Evolutionary conservation across 2,329 filamentous ascomycete genomes (phyloP).

Genomic region (Colletotrichum scovillei): DNA sequence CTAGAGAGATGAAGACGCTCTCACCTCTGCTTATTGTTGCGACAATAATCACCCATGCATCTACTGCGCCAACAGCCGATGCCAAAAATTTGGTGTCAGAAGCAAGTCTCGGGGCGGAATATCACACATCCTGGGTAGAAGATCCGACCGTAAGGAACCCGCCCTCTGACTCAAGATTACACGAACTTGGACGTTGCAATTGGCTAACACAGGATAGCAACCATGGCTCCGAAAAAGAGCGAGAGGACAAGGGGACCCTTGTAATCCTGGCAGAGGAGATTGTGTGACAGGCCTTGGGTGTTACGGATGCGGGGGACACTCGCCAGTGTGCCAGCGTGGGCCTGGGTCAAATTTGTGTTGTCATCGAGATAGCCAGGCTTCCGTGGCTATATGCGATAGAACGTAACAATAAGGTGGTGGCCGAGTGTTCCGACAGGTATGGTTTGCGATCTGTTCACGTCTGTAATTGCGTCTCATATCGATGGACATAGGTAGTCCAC

Average conservation of each 20-base stretch:
- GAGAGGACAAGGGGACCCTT: neutral
- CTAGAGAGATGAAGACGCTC: neutral
- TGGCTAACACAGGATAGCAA: neutral
- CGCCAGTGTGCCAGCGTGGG: neutral
- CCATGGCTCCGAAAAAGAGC: neutral
- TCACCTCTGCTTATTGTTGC: neutral
- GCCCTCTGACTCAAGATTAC: neutral
- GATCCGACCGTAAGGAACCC: neutral
- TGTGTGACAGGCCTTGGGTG: neutral
- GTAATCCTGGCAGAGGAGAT: neutral
- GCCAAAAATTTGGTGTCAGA: neutral
- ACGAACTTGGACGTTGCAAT: neutral
- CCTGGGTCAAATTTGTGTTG: neutral
- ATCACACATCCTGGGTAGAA: constrained; percentile 5
- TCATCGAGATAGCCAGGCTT: neutral
- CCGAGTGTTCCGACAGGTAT: neutral
- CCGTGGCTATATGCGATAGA: neutral
- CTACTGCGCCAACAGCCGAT: neutral
- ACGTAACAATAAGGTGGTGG: neutral
- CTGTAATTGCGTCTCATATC: neutral
- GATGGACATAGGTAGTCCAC: neutral
- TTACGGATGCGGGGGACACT: neutral
- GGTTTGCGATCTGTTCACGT: neutral
- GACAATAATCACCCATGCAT: neutral
- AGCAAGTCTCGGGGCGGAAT: neutral